Conservation (phyloP, 2,329 filamentous ascomycete genomes). For the Fusarium pseudonygamai region DNA sequence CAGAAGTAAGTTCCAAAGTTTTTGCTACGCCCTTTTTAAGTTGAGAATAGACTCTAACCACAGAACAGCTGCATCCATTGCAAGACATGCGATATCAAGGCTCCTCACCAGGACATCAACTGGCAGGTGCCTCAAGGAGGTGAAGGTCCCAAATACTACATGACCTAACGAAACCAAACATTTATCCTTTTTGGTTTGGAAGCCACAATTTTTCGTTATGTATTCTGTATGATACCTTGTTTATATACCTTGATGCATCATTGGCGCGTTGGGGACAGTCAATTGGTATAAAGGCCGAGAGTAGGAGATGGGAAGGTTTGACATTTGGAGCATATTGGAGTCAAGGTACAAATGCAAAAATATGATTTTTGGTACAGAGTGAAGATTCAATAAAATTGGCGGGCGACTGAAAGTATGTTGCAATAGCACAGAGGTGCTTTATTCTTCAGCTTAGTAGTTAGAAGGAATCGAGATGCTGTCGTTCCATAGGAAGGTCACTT, state of each 20-base stretch:
- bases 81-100: slow-evolving; percentile 99
- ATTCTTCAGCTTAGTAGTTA: background rate
- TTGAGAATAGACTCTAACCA: slow-evolving; percentile 16
- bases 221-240: slow-evolving; percentile 42
- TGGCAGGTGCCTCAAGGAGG: slow-evolving; percentile 96
- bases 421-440: background rate
- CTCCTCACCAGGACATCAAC: slow-evolving; percentile 95
- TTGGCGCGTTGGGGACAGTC: slow-evolving; percentile 29
- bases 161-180: slow-evolving; percentile 57
- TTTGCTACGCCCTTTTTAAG: background rate
- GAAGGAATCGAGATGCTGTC: background rate
- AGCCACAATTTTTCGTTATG: slow-evolving; percentile 11
- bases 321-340: slow-evolving; percentile 31
- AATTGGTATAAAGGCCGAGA: slow-evolving; percentile 6
- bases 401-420: background rate
- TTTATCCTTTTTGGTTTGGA: background rate
- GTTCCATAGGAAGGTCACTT: background rate
- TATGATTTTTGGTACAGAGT: slow-evolving; percentile 6
- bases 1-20: slow-evolving; percentile 84
- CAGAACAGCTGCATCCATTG: slow-evolving; percentile 89
- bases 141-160: slow-evolving; percentile 77
- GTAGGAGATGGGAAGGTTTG: slow-evolving; percentile 20
- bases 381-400: background rate
- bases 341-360: slow-evolving; percentile 19
- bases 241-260: slow-evolving; percentile 38